phyloP scores from a whole-genome alignment of 805 yeast species.

The Yamadazyma paraphyllophila region DNA sequence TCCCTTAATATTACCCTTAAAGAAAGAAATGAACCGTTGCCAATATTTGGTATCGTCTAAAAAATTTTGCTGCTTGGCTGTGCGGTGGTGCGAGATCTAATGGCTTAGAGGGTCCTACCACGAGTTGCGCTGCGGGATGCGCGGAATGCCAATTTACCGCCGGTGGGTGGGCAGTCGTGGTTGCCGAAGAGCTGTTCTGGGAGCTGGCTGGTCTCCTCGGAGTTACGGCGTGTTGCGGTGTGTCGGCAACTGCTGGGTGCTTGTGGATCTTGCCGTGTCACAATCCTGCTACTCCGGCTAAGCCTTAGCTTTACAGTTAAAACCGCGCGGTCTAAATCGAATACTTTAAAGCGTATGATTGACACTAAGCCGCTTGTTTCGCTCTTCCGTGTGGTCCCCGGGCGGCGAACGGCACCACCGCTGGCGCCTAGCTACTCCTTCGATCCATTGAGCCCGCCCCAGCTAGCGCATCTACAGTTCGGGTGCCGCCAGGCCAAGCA shows the following conservation, averaged over 20 bases:
- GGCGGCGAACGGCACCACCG: too few relatives aligned
- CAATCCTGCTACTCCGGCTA: too few relatives aligned
- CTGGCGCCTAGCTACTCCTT: too few relatives aligned
- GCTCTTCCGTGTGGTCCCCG: not conserved
- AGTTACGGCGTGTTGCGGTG: too few relatives aligned
- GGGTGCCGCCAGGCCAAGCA: constrained; percentile 1
- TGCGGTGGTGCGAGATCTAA: not conserved
- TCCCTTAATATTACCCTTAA: not conserved
- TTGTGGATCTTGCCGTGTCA: too few relatives aligned
- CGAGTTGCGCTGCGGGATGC: not conserved
- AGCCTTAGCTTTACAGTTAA: not conserved
- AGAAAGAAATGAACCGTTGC: not conserved
- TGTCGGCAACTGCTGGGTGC: too few relatives aligned
- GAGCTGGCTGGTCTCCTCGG: too few relatives aligned
- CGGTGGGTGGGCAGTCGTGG: too few relatives aligned
- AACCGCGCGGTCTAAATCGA: not conserved
- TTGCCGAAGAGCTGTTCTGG: too few relatives aligned
- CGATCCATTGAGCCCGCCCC: too few relatives aligned
- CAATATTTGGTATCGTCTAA: not conserved
- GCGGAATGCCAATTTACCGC: not conserved
- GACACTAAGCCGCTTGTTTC: not conserved
- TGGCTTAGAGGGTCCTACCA: too few relatives aligned
- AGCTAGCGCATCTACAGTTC: not conserved
- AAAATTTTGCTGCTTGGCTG: not conserved
- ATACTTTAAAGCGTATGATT: not conserved